Evolutionary conservation across 495 filamentous ascomycete species (phyloP).

Genomic region (Hapsidospora chrysogenum): DNA sequence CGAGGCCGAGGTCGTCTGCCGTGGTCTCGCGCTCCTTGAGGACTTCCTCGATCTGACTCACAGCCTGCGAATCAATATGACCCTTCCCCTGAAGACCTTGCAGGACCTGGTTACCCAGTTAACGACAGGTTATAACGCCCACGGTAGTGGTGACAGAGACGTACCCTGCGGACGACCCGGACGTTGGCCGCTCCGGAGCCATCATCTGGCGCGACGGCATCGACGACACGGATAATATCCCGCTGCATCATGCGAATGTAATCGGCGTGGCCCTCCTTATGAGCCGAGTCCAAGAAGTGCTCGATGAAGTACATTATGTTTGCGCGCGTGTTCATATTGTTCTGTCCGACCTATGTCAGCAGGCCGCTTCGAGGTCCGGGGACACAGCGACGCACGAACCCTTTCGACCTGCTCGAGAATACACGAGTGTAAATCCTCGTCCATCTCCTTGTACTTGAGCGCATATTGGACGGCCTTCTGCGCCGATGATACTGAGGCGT

Average conservation of each 20-base stretch:
- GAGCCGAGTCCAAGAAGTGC: conserved; percentile 75
- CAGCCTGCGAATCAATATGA: conserved; percentile 49
- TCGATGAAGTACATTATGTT: conserved; percentile 99
- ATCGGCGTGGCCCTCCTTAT: conserved; percentile 51
- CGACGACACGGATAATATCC: conserved; percentile 77
- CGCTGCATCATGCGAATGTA: conserved; percentile 89
- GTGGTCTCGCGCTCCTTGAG: conserved; percentile 54
- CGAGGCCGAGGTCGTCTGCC: conserved; percentile 16
- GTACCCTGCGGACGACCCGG: conserved; percentile 68
- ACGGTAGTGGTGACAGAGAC: neutral
- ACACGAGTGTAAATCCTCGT: conserved; percentile 92
- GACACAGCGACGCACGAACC: conserved; percentile 24
- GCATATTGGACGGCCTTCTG: conserved; percentile 93
- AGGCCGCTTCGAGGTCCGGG: neutral
- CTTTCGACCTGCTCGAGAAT: conserved; percentile 89
- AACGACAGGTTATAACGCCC: neutral
- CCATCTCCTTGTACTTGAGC: conserved; percentile 76
- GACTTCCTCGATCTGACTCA: conserved; percentile 62
- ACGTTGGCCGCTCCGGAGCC: conserved; percentile 87
- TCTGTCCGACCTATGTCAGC: conserved; percentile 25
- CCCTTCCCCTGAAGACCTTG: conserved; percentile 47
- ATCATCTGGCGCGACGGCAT: conserved; percentile 74
- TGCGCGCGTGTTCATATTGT: conserved; percentile 87
- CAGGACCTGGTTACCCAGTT: conserved; percentile 34
- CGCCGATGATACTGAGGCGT: conserved; percentile 71